These are phyloP conservation scores for Phalaenopsis hybrid DNA, from an alignment of 116 monocot genomes.

Conservation along the genomic window DNA sequence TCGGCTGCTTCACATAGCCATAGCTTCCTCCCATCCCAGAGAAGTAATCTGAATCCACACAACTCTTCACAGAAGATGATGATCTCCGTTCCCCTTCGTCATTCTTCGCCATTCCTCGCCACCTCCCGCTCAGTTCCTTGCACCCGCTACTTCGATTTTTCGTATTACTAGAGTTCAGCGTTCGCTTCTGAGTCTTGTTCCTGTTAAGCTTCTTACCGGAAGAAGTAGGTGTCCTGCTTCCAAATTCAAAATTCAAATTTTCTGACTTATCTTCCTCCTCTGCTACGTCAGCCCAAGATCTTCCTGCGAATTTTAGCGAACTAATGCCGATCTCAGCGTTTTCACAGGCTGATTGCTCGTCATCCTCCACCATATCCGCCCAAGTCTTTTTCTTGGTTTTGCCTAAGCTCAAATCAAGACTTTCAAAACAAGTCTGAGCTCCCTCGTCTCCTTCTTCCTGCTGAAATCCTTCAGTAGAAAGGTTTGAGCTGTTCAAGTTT, in stretches of 20 bases:
- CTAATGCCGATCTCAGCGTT: not conserved
- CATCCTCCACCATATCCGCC: slow-evolving; percentile 26
- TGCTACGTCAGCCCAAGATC: no score
- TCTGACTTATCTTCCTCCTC: no score
- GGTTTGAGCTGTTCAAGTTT: not conserved
- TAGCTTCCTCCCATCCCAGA: not conserved
- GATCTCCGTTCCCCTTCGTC: not conserved
- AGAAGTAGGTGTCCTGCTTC: not conserved
- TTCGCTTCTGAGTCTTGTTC: not conserved
- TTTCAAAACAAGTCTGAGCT: not conserved
- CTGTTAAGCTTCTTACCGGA: not conserved
- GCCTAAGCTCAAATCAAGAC: not conserved
- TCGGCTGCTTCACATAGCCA: not conserved
- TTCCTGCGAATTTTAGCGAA: not conserved
- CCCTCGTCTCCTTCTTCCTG: not conserved
- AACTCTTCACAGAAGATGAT: not conserved
- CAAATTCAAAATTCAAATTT: not conserved
- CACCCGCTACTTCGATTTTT: not conserved
- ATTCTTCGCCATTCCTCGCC: not conserved
- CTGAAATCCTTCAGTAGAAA: slow-evolving; percentile 1
- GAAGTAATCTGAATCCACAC: not conserved
- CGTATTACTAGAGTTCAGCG: not conserved
- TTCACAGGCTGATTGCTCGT: slow-evolving; percentile 1
- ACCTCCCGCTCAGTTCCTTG: not conserved
- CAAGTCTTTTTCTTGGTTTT: slow-evolving; percentile 12